Evolutionary conservation across 768 basidiomycete genomes (phyloP).

Genomic region (Daedalea quercina): DNA sequence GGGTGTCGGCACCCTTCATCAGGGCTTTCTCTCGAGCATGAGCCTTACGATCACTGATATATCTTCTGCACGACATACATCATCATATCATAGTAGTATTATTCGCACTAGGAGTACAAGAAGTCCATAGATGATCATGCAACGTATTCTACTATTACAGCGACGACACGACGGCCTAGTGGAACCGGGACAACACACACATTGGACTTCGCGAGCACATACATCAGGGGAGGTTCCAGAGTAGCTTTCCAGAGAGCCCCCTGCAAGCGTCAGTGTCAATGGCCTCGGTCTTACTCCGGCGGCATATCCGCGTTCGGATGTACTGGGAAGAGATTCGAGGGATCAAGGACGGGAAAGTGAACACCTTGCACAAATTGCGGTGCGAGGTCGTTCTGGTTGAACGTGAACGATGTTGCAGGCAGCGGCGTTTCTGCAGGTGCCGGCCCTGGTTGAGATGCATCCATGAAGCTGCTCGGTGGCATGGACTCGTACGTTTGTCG

Average conservation of each 20-base stretch:
- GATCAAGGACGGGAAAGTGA: constrained; percentile 6
- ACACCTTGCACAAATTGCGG: constrained; percentile 16
- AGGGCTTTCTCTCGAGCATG: no score
- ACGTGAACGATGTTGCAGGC: constrained; percentile 16
- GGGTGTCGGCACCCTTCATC: no score
- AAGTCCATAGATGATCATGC: no score
- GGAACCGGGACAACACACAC: no score
- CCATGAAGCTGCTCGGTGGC: background rate
- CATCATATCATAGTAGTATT: background rate
- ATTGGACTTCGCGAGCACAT: no score
- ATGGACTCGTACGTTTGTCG: background rate
- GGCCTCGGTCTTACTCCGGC: no score
- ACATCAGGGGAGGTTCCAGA: no score
- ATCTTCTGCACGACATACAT: background rate
- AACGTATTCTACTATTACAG: no score
- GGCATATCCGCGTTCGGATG: background rate
- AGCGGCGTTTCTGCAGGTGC: background rate
- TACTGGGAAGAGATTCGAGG: constrained; percentile 2
- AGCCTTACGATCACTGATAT: background rate
- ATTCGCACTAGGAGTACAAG: no score
- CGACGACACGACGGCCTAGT: no score
- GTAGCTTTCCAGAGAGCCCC: no score
- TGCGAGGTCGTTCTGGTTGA: constrained; percentile 13
- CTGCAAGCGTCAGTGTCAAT: no score
- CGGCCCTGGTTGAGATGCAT: background rate